Evolutionary conservation across 1,284 basidiomycete genomes (phyloP), one percentile per base, ranked within the genome.

Genomic region (Ganoderma boninense): DNA sequence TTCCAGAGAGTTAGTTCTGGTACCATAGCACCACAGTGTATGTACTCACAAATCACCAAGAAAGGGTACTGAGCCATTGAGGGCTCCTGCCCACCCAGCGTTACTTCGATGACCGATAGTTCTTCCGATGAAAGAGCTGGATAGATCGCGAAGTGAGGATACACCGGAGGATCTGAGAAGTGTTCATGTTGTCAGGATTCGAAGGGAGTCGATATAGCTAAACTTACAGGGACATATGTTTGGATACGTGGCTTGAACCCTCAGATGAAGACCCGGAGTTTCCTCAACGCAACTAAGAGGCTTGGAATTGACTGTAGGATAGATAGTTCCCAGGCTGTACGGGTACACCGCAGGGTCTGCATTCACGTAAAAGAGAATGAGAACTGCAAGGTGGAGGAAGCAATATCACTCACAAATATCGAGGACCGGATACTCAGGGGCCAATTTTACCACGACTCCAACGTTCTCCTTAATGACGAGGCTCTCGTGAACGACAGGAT

Each of bases 121-220:
- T 38, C 54, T 14, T n/a, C 70, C 20, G 65, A 43, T 1, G 62
- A 29, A 32, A 35, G 32, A 18, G 62, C 66, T 18, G 86, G 85
- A 62, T 87, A 87, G 11, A 85, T 72, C 29, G 81, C 77, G 61
- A 86, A 79, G 75, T 81, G 43, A 44, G 85, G 84, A 71, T 87
- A 87, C n/a, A 74, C 74, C 13, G 75, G 65, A 18, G 73, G 76
- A 52, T 78, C 76, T 78, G 61, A 4, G 13, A 61, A 13, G n/a
- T 62, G 57, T 16, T 23, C 56, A 38, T 23, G 18, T 44, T 20
- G 20, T 8, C 2, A 49, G 42, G 14, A 35, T 8, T 18, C 3
- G 54, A 20, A 29, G 54, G 16, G 7, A 6, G 11, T 10, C n/a
- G 2, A 4, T 1, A 16, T 32, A 29, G 74, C 6, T 75, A 68